Base-by-base conservation (phyloP, 2,329 filamentous ascomycete species). In the Alternaria angustiovoidea region DNA sequence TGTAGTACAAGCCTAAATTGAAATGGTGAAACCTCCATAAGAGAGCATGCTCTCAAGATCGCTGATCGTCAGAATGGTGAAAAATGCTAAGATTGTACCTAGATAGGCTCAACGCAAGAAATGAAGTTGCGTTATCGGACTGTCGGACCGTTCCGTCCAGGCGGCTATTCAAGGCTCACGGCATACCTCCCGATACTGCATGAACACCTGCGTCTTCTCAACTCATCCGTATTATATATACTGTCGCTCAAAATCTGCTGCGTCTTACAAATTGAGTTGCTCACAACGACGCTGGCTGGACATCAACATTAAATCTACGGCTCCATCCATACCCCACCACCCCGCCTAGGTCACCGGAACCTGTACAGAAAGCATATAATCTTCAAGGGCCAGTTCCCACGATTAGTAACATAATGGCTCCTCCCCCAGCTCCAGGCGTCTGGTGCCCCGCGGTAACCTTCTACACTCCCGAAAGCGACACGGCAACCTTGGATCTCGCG, bases 401-500 rank as follows among this genome's bases (percentile, higher is more conserved):
- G 18, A 11, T 1, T 42, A 46, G 42, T 11, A 39, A 34, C 34
- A 28, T 24, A 9, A 63, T 68, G 66, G 64, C 57, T 22, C 62
- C 62, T 49, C 62, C 62, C 48, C 66, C 66, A 26, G 51, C 60
- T 26, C 55, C 73, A 34, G 74, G 74, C 48, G 69, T 77, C 41
- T 77, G 73, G 73, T 71, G 68, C 24, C 81, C 81, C 24, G 80
- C 81, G 7, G 75, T 83, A 18, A 83, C 81, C 16, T 81, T 83
- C 69, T 83, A 81, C 71, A 75, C 81, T 59, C 74, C 74, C n/a
- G 43, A 61, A 18, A 73, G 70, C 26, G 39, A 58, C 14, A 73
- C 71, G 12, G 79, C 81, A 57, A 69, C 73, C 20, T 66, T 83
- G n/a, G 80, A 82, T 62, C 71, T 82, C 36, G 64, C 65, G 5